Conservation (phyloP, 495 filamentous ascomycete species). For the Podospora comata region DNA sequence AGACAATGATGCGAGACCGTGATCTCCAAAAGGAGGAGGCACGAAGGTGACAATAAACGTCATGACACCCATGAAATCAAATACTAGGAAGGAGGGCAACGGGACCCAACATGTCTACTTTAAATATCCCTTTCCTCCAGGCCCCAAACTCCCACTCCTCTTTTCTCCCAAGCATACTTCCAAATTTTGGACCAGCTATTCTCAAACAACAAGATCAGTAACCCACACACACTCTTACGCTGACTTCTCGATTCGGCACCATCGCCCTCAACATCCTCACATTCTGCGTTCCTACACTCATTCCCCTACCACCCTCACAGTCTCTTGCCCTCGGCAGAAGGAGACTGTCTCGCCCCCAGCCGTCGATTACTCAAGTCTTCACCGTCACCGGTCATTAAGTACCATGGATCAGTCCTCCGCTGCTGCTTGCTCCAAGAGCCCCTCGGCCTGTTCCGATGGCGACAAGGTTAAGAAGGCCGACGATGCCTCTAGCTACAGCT, state of each 20-base stretch:
- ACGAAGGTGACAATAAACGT: background rate
- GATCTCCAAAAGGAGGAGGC: background rate
- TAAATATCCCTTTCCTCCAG: background rate
- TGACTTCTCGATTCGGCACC: conserved; percentile 1
- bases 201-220: background rate
- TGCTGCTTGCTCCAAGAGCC: background rate
- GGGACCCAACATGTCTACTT: background rate
- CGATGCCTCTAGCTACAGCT: background rate
- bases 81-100: background rate
- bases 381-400: background rate
- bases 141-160: background rate
- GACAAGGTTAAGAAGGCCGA: background rate
- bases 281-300: conserved; percentile 4
- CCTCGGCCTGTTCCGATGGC: background rate
- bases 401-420: background rate
- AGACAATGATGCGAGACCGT: background rate
- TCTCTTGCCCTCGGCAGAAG: background rate
- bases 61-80: background rate
- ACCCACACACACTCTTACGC: background rate
- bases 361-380: background rate
- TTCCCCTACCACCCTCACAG: background rate
- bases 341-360: background rate
- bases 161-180: background rate
- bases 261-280: conserved; percentile 6
- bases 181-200: background rate